Evolutionary conservation across 768 basidiomycete genomes (phyloP).

Genomic region (Pholiota molesta): DNA sequence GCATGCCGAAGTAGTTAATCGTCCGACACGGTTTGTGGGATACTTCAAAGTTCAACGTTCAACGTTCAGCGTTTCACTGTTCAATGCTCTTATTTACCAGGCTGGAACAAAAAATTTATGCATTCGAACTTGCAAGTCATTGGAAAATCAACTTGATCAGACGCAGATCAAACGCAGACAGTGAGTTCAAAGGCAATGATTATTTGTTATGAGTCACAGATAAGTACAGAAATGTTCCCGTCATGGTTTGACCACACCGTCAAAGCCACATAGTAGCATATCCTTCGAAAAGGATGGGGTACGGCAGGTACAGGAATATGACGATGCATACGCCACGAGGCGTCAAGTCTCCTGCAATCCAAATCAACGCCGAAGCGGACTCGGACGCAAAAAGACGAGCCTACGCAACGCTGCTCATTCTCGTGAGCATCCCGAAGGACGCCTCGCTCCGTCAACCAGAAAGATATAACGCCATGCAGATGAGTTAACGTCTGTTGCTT

Average conservation of each 20-base stretch:
- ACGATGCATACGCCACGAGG: conserved; percentile 54
- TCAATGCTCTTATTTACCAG: too few relatives aligned
- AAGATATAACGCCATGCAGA: conserved; percentile 63
- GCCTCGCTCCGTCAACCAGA: conserved; percentile 83
- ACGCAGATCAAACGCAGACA: not conserved
- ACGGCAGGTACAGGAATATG: conserved; percentile 86
- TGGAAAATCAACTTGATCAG: too few relatives aligned
- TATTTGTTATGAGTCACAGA: not conserved
- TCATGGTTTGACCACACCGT: conserved; percentile 87
- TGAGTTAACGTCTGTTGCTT: conserved; percentile 50
- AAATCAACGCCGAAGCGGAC: conserved; percentile 63
- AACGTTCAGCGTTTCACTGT: too few relatives aligned
- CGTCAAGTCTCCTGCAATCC: conserved; percentile 44
- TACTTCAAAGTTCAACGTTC: too few relatives aligned
- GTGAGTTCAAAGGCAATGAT: not conserved
- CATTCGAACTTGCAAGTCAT: too few relatives aligned
- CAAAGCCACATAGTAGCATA: conserved; percentile 78
- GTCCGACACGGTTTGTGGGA: too few relatives aligned
- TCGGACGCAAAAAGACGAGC: conserved; percentile 41
- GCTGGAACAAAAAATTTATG: too few relatives aligned
- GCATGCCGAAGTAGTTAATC: too few relatives aligned
- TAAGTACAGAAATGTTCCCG: conserved; percentile 49
- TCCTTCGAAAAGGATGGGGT: conserved; percentile 36
- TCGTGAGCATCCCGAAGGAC: conserved; percentile 46
- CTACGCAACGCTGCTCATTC: conserved; percentile 38